These are phyloP conservation scores for Daldinia sp. DNA, from an alignment of 2,329 filamentous ascomycete genomes.

Conservation along the genomic window DNA sequence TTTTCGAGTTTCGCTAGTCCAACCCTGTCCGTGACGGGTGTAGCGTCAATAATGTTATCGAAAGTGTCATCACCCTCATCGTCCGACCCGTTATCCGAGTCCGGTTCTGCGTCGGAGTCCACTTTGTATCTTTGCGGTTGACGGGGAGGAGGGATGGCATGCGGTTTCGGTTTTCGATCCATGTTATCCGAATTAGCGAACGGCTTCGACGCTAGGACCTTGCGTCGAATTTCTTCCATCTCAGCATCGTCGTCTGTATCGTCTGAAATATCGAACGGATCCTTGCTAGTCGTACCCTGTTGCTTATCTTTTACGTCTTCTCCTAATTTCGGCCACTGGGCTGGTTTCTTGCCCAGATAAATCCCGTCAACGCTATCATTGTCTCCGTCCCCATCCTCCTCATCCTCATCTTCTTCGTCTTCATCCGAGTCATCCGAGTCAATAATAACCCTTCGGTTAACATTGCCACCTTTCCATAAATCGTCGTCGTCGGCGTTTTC, in stretches of 20 bases:
- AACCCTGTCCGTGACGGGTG: slow-evolving; percentile 86
- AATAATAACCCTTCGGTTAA: slow-evolving; percentile 72
- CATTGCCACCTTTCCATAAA: slow-evolving; percentile 91
- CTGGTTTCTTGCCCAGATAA: slow-evolving; percentile 68
- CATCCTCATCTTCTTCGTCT: slow-evolving; percentile 62
- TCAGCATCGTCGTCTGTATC: slow-evolving; percentile 78
- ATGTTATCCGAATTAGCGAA: slow-evolving; percentile 73
- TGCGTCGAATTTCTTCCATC: slow-evolving; percentile 91
- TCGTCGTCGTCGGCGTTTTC: slow-evolving; percentile 75
- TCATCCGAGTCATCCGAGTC: slow-evolving; percentile 65
- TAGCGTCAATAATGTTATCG: slow-evolving; percentile 92
- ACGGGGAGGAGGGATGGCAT: slow-evolving; percentile 70
- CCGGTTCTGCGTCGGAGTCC: slow-evolving; percentile 77
- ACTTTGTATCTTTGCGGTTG: slow-evolving; percentile 62
- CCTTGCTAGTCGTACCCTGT: slow-evolving; percentile 64
- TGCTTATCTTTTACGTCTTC: slow-evolving; percentile 52
- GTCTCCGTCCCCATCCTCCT: slow-evolving; percentile 59
- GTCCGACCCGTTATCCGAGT: slow-evolving; percentile 72
- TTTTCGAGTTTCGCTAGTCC: slow-evolving; percentile 72
- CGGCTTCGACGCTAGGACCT: slow-evolving; percentile 90
- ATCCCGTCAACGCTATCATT: slow-evolving; percentile 67
- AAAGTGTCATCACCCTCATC: slow-evolving; percentile 78
- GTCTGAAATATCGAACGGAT: slow-evolving; percentile 82
- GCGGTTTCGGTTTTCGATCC: slow-evolving; percentile 66
- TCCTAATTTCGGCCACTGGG: slow-evolving; percentile 50